Evolutionary conservation across 2,329 filamentous ascomycete genomes (phyloP).

Genomic region (Oidium heveae): DNA sequence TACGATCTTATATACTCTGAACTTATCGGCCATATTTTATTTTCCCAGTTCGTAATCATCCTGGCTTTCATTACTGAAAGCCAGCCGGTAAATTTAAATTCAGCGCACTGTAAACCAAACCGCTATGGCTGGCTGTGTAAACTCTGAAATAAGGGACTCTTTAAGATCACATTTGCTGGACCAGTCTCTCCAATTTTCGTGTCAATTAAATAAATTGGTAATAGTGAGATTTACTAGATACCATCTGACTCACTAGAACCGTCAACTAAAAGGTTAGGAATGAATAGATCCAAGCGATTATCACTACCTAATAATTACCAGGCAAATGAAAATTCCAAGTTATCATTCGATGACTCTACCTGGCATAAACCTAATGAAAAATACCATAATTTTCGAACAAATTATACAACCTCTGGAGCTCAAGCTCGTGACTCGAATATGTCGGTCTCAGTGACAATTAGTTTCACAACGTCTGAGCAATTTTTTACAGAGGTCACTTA

Average conservation of each 20-base stretch:
- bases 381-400: background rate
- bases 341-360: constrained; percentile 19
- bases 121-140: too few species aligned
- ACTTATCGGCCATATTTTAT: too few species aligned
- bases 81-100: too few species aligned
- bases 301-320: constrained; percentile 20
- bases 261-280: constrained; percentile 6
- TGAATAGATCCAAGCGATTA: constrained; percentile 16
- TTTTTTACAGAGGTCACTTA: constrained; percentile 31
- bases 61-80: too few species aligned
- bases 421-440: constrained; percentile 8
- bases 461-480: constrained; percentile 28
- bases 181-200: constrained; percentile 3
- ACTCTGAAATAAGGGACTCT: too few species aligned
- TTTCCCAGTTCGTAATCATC: too few species aligned
- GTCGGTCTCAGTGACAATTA: constrained; percentile 15
- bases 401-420: background rate
- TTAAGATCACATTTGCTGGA: constrained; percentile 4
- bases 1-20: too few species aligned
- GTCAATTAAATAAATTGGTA: constrained; percentile 9
- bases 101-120: too few species aligned
- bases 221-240: constrained; percentile 11
- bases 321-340: constrained; percentile 18
- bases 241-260: constrained; percentile 8
- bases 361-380: constrained; percentile 13